These are phyloP conservation scores for Phialophora tarda DNA, from an alignment of 2,329 filamentous ascomycete species.

Conservation along the genomic window DNA sequence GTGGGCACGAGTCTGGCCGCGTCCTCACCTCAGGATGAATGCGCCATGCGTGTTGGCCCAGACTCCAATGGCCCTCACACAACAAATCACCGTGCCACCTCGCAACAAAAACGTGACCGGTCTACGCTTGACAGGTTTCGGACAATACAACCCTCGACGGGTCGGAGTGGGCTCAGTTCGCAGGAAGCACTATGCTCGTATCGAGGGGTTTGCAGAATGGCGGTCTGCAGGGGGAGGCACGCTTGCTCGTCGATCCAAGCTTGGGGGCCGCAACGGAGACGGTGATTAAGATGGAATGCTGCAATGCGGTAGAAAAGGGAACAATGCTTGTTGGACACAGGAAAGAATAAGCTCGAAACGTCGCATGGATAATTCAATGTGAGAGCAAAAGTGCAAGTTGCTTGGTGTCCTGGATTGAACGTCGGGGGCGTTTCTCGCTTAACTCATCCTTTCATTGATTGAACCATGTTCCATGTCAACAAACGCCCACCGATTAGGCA, in stretches of 20 bases:
- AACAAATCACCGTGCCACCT: neutral
- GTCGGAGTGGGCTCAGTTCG: conserved; percentile 17
- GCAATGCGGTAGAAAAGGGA: conserved; percentile 11
- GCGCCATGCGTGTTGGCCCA: conserved; percentile 28
- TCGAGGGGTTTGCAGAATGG: conserved; percentile 29
- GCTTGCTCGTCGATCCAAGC: conserved; percentile 1
- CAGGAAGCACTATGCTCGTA: conserved; percentile 20
- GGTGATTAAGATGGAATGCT: conserved; percentile 14
- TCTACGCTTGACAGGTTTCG: neutral
- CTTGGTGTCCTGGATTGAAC: conserved; percentile 18
- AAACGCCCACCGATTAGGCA: conserved; percentile 17
- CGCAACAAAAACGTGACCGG: conserved; percentile 6
- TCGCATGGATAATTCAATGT: conserved; percentile 4
- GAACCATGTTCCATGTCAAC: conserved; percentile 29
- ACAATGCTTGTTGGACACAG: conserved; percentile 25
- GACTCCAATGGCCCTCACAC: conserved; percentile 20
- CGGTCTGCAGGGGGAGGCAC: conserved; percentile 24
- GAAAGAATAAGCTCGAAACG: conserved; percentile 18
- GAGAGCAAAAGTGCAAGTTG: conserved; percentile 27
- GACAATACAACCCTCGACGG: conserved; percentile 11
- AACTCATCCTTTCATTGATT: conserved; percentile 12
- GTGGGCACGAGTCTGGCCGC: conserved; percentile 18
- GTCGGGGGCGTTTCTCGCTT: conserved; percentile 24
- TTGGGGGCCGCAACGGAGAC: neutral
- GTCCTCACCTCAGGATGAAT: conserved; percentile 32